Evolutionary conservation across 148 eudicot genomes (phyloP).

Genomic region (Heliosperma pusillum): DNA sequence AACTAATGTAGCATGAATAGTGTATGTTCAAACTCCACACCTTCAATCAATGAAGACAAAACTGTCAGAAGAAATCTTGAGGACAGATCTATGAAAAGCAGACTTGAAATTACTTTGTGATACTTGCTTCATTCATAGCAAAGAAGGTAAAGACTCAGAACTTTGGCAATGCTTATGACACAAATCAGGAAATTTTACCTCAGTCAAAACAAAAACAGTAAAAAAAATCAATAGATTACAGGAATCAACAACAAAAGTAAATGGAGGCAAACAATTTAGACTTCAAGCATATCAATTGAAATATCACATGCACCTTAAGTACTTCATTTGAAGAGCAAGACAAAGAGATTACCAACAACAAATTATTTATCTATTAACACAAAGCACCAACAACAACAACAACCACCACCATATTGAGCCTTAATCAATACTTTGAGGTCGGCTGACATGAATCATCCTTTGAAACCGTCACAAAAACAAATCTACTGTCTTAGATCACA

Average conservation of each 20-base stretch:
- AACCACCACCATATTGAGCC: too few relatives aligned
- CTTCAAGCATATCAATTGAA: neutral
- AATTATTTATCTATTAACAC: neutral
- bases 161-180: neutral
- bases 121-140: neutral
- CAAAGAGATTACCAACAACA: neutral
- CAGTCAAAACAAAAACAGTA: neutral
- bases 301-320: conserved; percentile 1
- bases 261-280: neutral
- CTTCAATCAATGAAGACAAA: conserved; percentile 3
- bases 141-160: neutral
- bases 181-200: neutral
- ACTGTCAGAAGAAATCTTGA: neutral
- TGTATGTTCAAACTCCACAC: neutral
- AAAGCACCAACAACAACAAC: neutral
- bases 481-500: neutral
- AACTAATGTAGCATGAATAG: conserved; percentile 7
- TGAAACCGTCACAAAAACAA: neutral
- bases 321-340: neutral
- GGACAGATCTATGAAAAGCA: neutral
- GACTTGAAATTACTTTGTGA: neutral
- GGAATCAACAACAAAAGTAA: neutral
- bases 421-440: too few relatives aligned
- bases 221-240: neutral
- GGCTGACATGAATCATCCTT: too few relatives aligned